Conservation (phyloP, 345 rosid genomes). For the Lepidium africanum region DNA sequence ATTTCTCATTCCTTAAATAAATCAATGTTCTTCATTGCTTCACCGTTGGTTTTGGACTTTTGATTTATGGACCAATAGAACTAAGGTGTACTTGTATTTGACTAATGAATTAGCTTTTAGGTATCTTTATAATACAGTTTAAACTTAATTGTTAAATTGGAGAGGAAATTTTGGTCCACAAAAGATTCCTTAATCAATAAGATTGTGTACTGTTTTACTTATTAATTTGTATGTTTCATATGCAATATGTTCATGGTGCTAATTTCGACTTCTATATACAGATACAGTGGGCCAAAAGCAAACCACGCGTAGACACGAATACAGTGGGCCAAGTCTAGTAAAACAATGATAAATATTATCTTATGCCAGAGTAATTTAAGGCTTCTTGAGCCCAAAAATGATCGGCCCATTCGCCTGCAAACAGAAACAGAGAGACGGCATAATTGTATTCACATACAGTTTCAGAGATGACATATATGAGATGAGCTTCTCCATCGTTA, state of each 20-base stretch:
- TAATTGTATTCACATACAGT: not conserved
- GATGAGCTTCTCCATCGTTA: conserved; percentile 19
- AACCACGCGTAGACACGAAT: too few relatives aligned
- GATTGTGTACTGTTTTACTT: too few relatives aligned
- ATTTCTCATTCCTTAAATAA: not conserved
- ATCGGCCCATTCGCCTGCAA: not conserved
- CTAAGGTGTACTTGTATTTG: not conserved
- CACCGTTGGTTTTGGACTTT: not conserved
- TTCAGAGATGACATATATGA: not conserved
- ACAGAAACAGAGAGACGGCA: not conserved
- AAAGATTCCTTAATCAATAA: not conserved
- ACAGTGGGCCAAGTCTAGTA: too few relatives aligned
- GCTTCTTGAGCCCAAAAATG: not conserved
- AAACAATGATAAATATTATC: too few relatives aligned
- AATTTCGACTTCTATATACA: too few relatives aligned
- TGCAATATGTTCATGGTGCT: too few relatives aligned
- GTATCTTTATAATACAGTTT: not conserved
- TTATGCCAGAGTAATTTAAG: too few relatives aligned
- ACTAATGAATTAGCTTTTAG: not conserved
- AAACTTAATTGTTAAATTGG: not conserved
- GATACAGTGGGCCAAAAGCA: too few relatives aligned
- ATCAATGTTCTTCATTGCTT: not conserved
- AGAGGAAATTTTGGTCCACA: not conserved
- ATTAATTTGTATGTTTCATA: too few relatives aligned
- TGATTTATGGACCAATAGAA: not conserved